Evolutionary conservation across 495 filamentous ascomycete species (phyloP), one percentile per base, ranked within the genome.

Genomic region (Aspergillus affinis): DNA sequence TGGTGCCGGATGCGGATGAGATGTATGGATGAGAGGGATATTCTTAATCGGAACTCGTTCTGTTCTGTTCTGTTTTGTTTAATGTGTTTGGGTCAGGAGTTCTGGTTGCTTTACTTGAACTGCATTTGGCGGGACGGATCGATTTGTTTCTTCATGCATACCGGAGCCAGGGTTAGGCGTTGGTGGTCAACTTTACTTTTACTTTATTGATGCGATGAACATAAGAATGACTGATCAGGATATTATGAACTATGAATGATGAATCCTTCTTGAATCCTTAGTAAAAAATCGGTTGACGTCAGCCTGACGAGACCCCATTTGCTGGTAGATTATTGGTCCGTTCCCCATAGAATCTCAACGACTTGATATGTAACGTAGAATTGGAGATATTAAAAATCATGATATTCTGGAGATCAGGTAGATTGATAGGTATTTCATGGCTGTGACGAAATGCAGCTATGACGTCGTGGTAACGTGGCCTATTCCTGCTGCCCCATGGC

Each of bases 1-100:
- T 80, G 77, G 77, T 80, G 6, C 73, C 75, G n/a, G 69, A 75
- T 62, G 57, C 70, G 6, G 77, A 78, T 13, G 73, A 78, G 20
- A 67, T 78, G 17, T 78, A 74, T 62, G 69, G 69, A 48, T 78
- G 55, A 72, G 54, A 9, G 21, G 36, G 15, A 30, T 57, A n/a
- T 59, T 15, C 59, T 61, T 51, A 52, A 52, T 62, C 15, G 50
- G 27, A 26, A 26, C 2, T 26, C 2, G 23, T 26, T 26, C 4
- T 26, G 2, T 26, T 26, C 4, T 20, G 4, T 45, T 52, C 46
- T 23, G 29, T 12, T 23, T 41, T 30, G 32, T 57, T 48, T 61
- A 21, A 47, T 32, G n/a, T 47, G 15, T 15, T 17, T 18, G 48
- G 30, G 23, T 26, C 23, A 26, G 23, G 23, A 2, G 23, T 26